phyloP scores from a whole-genome alignment of 2,329 filamentous ascomycete species.

The Emmonsiellopsis sp. region DNA sequence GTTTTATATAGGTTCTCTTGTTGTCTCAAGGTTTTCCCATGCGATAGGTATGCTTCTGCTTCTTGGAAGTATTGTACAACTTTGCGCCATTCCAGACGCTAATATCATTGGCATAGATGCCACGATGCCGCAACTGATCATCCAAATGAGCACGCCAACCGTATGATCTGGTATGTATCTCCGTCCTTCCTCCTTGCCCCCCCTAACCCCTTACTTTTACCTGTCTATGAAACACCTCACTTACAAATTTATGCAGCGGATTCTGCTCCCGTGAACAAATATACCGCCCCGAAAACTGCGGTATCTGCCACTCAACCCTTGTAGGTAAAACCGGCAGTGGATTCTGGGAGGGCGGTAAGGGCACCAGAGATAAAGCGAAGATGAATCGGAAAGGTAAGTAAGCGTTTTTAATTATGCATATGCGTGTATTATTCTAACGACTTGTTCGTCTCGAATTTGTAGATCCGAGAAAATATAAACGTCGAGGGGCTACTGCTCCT shows the following conservation, averaged over 20 bases:
- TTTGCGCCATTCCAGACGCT: not conserved
- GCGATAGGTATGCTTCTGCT: constrained; percentile 39
- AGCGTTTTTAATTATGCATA: not conserved
- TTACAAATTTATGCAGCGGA: constrained; percentile 34
- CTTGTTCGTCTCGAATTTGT: not conserved
- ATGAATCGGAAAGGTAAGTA: constrained; percentile 60
- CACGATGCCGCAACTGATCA: constrained; percentile 66
- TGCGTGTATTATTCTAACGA: not conserved
- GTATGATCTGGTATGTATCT: constrained; percentile 61
- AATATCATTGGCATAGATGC: constrained; percentile 41
- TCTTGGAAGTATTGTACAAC: not conserved
- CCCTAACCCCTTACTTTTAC: not conserved
- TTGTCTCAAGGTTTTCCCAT: constrained; percentile 49
- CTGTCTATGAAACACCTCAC: constrained; percentile 2
- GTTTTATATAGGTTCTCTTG: constrained; percentile 41
- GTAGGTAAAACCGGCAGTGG: constrained; percentile 58
- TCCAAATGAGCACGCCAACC: constrained; percentile 68
- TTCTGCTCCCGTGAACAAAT: constrained; percentile 74
- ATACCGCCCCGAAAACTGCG: constrained; percentile 67
- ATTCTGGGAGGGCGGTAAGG: constrained; percentile 83
- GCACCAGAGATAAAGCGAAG: constrained; percentile 59
- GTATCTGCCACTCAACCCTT: constrained; percentile 61
- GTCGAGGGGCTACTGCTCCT: constrained; percentile 39
- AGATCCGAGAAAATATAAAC: constrained; percentile 65
- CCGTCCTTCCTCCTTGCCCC: not conserved